Evolutionary conservation across 78 protist genomes (phyloP), one percentile per base, ranked within the genome.

Genomic region (Monocercomonoides exilis): DNA sequence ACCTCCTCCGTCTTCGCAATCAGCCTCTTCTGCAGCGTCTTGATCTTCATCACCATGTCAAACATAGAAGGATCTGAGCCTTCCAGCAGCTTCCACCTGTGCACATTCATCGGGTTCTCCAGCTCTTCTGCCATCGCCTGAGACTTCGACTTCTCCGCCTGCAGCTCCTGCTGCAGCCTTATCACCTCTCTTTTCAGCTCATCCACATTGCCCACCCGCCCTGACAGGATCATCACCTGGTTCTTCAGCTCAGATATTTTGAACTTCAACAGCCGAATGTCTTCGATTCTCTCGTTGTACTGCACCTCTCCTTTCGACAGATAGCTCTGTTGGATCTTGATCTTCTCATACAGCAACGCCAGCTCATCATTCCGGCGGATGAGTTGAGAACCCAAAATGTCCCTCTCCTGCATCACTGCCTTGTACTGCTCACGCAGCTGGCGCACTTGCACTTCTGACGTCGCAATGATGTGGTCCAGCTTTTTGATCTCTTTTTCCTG

Each of bases 281-380:
- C 98, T 77, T 87, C 77, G 21, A 84, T 29, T 11, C 92, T 34
- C 89, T 85, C 89, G 43, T 36, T 29, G 89, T 89, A 93, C 85
- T 89, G 93, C 64, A 0, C 84, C 91, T 94, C 98, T 33, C 97
- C 98, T 77, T 93, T 92, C 89, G 34, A 0, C 41, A 96, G 91
- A n/a, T 92, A 88, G 41, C 90, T 43, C 85, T 94, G 93, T 86
- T 93, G 96, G 36, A 94, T 89, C 35, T 89, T 87, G 43, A 94
- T 89, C 93, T 96, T 94, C 86, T 96, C 97, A 89, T 94, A 94
- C 43, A 94, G 92, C 77, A 94, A 85, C 77, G 94, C 93, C 0
- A 96, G 92, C 92, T 96, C 97, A 89, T 93, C 96, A 93, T 94
- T 94, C 45, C 96, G 92, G 0, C 96, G 93, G 77, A 94, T 92